Base-by-base conservation (phyloP, 306 rosid genomes). In the Senna tora region DNA sequence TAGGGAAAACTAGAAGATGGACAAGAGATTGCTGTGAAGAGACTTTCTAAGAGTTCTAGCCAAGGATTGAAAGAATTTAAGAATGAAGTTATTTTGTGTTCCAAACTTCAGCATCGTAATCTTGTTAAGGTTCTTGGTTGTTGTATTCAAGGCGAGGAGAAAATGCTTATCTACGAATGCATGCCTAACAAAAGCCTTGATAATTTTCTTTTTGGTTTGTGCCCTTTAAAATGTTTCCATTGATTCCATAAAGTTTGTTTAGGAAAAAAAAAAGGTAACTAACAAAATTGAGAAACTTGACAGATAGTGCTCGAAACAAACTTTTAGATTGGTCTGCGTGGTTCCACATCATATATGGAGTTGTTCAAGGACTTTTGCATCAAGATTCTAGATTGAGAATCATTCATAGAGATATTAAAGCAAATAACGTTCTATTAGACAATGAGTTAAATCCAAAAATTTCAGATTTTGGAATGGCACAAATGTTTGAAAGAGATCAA, bases 61-160 rank as follows among this genome's bases (percentile, higher is more conserved):
- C 68, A 77, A 45, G 81, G 81, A 33, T 0, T 34, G 10, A 22
- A 9, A 0, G 77, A 77, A 47, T 77, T 71, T 71, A 77, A 33
- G 60, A 79, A 79, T 60, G 83, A 73, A 15, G 75, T 79, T 41
- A 13, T 50, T 5, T 39, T 67, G 7, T 74, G 79, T 36, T 45
- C 76, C 2, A 74, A 74, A 43, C 83, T 79, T 61, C 79, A 79
- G 49, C 77, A 77, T 38, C 67, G 77, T 0, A 77, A 77, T 62
- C 73, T 63, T 43, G 30, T 25, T 25, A 77, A 64, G 20, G 61
- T 77, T 2, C 68, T 77, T 4, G 81, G 81, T 34, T 25, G 30
- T 25, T 77, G 77, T 67, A 34, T 71, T 36, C 41, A 70, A 43
- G 38, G 33, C 1, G 54, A 79, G 1, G 76, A 79, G 15, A 67